Conservation (phyloP, 352 stramenopile genomes). For the Pythium biforme region DNA sequence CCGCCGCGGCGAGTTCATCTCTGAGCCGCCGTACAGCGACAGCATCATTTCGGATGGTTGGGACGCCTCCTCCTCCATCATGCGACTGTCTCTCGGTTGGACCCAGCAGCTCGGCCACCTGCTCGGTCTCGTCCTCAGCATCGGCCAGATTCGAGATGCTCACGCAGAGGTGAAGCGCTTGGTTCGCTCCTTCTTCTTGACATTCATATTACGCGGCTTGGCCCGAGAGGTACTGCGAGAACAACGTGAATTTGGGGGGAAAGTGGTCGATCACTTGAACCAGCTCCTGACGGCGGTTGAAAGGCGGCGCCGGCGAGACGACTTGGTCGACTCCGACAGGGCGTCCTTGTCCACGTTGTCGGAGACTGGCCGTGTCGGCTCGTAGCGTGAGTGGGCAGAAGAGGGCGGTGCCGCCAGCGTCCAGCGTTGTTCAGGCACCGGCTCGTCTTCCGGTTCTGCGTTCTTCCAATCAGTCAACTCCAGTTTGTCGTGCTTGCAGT, state of each 20-base stretch:
- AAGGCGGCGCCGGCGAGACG: constrained; percentile 4
- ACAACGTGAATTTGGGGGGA: neutral
- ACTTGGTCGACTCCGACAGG: neutral
- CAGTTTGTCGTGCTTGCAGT: neutral
- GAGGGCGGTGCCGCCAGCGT: neutral
- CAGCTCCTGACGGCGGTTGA: neutral
- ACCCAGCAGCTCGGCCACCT: constrained; percentile 1
- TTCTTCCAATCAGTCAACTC: neutral
- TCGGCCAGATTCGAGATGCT: constrained; percentile 17
- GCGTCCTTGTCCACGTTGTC: neutral
- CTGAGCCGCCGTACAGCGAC: constrained; percentile 17
- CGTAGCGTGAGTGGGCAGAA: neutral
- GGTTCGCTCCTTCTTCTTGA: constrained; percentile 37
- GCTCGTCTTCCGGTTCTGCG: neutral
- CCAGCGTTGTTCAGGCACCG: neutral
- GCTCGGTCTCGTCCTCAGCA: constrained; percentile 2
- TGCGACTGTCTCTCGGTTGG: neutral
- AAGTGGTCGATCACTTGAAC: constrained; percentile 5
- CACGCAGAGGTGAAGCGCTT: constrained; percentile 13
- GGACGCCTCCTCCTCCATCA: constrained; percentile 5
- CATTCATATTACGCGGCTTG: constrained; percentile 75
- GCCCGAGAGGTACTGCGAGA: constrained; percentile 60
- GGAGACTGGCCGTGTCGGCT: neutral
- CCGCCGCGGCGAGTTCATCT: constrained; percentile 39
- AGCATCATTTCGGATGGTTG: constrained; percentile 9